Conservation (phyloP, 148 eudicot species). For the Mesembryanthemum crystallinum region DNA sequence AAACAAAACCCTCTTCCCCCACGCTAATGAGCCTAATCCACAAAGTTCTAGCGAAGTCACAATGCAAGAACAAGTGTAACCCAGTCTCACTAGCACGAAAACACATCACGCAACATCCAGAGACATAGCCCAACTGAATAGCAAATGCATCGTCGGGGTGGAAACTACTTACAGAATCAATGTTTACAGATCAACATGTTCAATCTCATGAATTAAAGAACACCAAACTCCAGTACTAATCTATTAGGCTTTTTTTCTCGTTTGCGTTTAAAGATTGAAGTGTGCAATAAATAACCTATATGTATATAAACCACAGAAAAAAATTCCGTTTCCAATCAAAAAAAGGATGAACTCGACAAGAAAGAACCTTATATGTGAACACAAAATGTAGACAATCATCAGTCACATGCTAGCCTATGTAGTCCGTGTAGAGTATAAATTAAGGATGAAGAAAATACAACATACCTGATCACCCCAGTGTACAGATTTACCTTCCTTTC, state of each 20-base stretch:
- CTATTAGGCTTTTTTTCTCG: background rate
- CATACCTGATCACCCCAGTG: conserved; percentile 96
- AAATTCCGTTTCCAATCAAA: background rate
- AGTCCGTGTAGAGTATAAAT: background rate
- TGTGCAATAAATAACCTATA: too few species aligned
- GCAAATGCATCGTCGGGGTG: too few species aligned
- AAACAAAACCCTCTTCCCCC: too few species aligned
- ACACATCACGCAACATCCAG: too few species aligned
- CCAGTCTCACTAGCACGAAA: too few species aligned
- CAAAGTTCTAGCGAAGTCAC: too few species aligned
- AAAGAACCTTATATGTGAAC: background rate
- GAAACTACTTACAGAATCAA: background rate
- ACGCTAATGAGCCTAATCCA: too few species aligned
- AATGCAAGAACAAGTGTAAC: too few species aligned
- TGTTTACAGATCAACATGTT: too few species aligned
- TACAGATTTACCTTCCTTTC: conserved; percentile 88
- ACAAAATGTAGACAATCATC: background rate
- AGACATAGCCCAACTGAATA: too few species aligned
- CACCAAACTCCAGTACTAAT: background rate
- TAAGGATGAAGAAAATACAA: conserved; percentile 15
- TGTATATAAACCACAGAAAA: background rate
- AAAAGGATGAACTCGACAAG: background rate
- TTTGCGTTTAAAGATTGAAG: background rate
- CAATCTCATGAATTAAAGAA: background rate
- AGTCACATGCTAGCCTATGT: background rate